Percentiles rank a stretch among this genome's conserved stretches.
These are phyloP conservation scores for Mikania micrantha DNA, from an alignment of 129 eudicot species.

Conservation along the genomic window DNA sequence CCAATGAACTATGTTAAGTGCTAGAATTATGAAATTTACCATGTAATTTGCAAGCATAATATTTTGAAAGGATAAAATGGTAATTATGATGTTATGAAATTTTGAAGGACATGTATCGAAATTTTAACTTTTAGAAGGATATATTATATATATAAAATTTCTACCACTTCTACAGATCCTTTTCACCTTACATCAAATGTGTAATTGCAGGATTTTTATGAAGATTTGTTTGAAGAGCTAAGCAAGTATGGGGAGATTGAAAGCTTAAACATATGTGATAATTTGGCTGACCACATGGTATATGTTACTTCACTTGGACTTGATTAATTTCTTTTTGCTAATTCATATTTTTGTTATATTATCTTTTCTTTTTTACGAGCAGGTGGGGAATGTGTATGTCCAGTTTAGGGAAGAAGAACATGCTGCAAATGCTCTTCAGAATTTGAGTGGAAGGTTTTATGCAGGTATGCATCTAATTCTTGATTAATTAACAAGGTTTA, in stretches of 20 bases:
- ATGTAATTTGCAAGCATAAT: not conserved
- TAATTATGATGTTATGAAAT: not conserved
- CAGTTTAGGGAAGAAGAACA: constrained; percentile 92
- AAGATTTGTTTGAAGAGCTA: constrained; percentile 83
- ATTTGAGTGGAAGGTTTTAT: constrained; percentile 77
- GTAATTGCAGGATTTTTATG: constrained; percentile 68
- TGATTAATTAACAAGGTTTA: not conserved
- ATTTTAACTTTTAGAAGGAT: not conserved
- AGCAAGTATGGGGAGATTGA: constrained; percentile 93
- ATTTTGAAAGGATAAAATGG: not conserved
- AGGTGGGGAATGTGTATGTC: constrained; percentile 95
- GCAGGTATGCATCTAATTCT: constrained; percentile 44
- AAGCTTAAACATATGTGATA: constrained; percentile 86
- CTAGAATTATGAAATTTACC: not conserved
- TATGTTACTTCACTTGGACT: not conserved
- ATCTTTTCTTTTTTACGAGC: constrained; percentile 14
- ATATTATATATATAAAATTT: not conserved
- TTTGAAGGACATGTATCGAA: not conserved
- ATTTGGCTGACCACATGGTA: constrained; percentile 95
- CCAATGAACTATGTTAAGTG: not conserved
- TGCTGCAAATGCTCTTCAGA: constrained; percentile 75
- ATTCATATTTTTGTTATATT: not conserved
- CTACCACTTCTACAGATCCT: not conserved
- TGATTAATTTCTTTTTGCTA: not conserved
- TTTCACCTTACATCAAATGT: not conserved